phyloP scores from a whole-genome alignment of 2,329 filamentous ascomycete species.

The Fusarium sp. region DNA sequence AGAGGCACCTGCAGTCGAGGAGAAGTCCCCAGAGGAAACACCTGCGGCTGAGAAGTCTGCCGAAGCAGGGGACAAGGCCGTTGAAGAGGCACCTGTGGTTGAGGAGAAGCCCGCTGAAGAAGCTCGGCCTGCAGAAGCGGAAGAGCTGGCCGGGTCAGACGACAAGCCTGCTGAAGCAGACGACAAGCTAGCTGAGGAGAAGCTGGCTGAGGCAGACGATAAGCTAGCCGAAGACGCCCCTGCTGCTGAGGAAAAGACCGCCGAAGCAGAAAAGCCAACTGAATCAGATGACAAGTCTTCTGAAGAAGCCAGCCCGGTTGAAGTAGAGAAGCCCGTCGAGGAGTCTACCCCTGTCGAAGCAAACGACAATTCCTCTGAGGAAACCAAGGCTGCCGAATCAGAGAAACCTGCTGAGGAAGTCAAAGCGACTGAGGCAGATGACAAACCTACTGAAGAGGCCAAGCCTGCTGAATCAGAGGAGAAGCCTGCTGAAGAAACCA shows the following conservation, averaged over 20 bases:
- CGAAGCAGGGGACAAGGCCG: not conserved
- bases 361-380: not conserved
- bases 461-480: not conserved
- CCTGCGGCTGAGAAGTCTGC: not conserved
- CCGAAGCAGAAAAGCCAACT: not conserved
- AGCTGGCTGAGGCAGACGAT: not conserved
- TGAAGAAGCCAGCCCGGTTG: not conserved
- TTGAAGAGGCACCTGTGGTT: not conserved
- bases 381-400: not conserved
- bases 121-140: conserved; percentile 2
- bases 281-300: not conserved
- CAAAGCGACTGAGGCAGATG: not conserved
- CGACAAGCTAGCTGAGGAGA: not conserved
- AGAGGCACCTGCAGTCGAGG: not conserved
- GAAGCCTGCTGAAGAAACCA: too few species aligned
- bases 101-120: conserved; percentile 1
- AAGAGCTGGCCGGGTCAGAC: not conserved
- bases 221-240: not conserved
- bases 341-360: not conserved
- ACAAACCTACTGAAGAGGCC: not conserved
- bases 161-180: not conserved
- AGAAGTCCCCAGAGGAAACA: not conserved
- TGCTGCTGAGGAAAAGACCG: not conserved
- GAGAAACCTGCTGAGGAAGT: not conserved
- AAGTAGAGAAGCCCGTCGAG: not conserved